phyloP scores from a whole-genome alignment of 2,329 filamentous ascomycete genomes.

The Pestalotiopsis sp. region DNA sequence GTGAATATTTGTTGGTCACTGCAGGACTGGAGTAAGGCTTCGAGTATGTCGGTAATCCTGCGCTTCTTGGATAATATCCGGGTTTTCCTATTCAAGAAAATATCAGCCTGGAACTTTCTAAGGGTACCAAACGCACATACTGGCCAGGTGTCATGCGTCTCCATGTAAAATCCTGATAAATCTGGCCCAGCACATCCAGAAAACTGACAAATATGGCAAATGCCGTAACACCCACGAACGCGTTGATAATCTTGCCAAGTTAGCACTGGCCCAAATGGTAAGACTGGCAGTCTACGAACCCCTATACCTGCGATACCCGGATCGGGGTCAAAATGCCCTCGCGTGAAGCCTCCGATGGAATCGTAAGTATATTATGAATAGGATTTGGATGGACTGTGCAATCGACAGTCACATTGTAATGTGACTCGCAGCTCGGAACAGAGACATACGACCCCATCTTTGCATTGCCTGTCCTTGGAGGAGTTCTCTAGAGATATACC shows the following conservation, averaged over 20 bases:
- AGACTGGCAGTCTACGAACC: slow-evolving; percentile 15
- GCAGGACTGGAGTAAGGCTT: slow-evolving; percentile 34
- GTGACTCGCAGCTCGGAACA: not conserved
- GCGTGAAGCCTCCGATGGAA: not conserved
- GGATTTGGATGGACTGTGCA: not conserved
- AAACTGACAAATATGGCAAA: slow-evolving; percentile 22
- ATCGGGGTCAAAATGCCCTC: slow-evolving; percentile 20
- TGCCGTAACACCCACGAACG: slow-evolving; percentile 25
- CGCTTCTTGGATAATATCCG: not conserved
- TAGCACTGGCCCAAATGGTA: not conserved
- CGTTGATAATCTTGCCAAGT: slow-evolving; percentile 23
- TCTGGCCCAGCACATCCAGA: slow-evolving; percentile 19
- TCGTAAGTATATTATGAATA: not conserved
- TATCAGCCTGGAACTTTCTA: not conserved
- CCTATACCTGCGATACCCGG: slow-evolving; percentile 28
- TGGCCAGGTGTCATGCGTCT: slow-evolving; percentile 12
- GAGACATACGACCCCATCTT: not conserved
- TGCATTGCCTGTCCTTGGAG: not conserved
- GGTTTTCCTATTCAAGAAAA: not conserved
- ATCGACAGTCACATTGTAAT: not conserved
- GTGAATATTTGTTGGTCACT: slow-evolving; percentile 42
- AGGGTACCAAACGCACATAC: not conserved
- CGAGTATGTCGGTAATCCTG: slow-evolving; percentile 31
- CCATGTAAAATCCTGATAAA: slow-evolving; percentile 11
- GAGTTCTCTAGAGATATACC: not conserved